Percentiles rank a stretch among this genome's conserved stretches.
These are phyloP conservation scores for Hypoxylon sp. DNA, from an alignment of 2,329 filamentous ascomycete species.

Conservation along the genomic window DNA sequence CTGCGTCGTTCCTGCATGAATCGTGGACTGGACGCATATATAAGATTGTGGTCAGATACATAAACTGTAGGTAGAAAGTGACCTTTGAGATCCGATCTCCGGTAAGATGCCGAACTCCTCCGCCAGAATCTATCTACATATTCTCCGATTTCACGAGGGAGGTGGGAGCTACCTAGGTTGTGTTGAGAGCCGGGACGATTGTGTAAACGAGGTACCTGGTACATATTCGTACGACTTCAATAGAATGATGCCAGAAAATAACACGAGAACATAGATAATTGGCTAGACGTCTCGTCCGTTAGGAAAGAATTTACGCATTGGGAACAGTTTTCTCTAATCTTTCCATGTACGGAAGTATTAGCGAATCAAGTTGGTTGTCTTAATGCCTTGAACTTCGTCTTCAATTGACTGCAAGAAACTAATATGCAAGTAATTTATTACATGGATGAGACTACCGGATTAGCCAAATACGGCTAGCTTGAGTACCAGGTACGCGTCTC, in stretches of 20 bases:
- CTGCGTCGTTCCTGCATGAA: constrained; percentile 42
- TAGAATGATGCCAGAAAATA: not conserved
- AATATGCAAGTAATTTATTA: constrained; percentile 14
- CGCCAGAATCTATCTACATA: constrained; percentile 15
- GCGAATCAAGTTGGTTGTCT: not conserved
- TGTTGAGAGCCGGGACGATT: no score
- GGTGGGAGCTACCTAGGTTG: not conserved
- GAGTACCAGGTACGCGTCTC: constrained; percentile 10
- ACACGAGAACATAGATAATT: not conserved
- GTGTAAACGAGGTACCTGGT: no score
- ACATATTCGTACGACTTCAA: no score
- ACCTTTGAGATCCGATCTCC: constrained; percentile 1
- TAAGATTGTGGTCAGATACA: constrained; percentile 6
- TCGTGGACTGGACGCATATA: constrained; percentile 16
- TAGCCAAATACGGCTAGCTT: constrained; percentile 3
- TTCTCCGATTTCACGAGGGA: constrained; percentile 28
- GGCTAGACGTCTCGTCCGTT: not conserved
- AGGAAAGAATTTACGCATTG: not conserved
- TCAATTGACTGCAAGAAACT: not conserved
- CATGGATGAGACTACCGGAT: constrained; percentile 8
- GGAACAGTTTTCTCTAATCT: not conserved
- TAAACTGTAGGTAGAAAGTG: constrained; percentile 4
- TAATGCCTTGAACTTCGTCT: not conserved
- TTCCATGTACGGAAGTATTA: not conserved
- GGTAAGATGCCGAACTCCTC: constrained; percentile 1